Evolutionary conservation across 495 filamentous ascomycete species (phyloP), one percentile per base, ranked within the genome.

Genomic region (Daldinia caldariorum): DNA sequence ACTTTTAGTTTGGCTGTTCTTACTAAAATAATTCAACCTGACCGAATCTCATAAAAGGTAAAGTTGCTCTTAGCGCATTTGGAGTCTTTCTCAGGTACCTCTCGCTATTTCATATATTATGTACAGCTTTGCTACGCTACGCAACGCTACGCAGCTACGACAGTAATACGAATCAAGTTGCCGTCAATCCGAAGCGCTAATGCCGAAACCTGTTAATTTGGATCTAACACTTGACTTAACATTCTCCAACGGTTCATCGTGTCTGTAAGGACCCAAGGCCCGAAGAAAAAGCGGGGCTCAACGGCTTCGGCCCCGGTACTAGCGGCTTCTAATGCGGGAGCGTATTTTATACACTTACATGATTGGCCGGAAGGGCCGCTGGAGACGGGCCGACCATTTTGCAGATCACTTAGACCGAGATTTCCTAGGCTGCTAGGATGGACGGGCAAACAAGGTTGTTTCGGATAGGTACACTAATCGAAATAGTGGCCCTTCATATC

Each of bases 281-380:
- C 66, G 66, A 68, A 56, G 64, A 58, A 62, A 61, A 58, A 18
- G 61, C 67, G 67, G 67, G 56, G 49, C 56, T 47, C 16, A 43
- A 58, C 51, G 65, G 58, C 22, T 31, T 55, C 67, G 67, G 67
- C 16, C 55, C 61, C 67, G 61, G 56, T 51, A 34, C 39, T 56
- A 50, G 61, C 35, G 35, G 32, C 26, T 39, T 22, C 29, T 50
- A 22, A 50, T 56, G 49, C 56, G 54, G 67, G 55, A 50, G 38
- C 56, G 20, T 32, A 38, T 54, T 37, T 47, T 34, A 59, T 38
- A 43, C 12, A 16, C 20, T 32, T 29, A 29, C 38, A 9, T 45
- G 32, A 70, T 65, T 70, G 61, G 61, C n/a, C 34, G 6, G 34
- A 51, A 22, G 7, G 10, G 12, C 43, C 22, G 26, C 58, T 53